Percentiles rank a stretch among this genome's conserved stretches.
phyloP scores from a whole-genome alignment of 768 basidiomycete species.

The Mycena kentingensis region DNA sequence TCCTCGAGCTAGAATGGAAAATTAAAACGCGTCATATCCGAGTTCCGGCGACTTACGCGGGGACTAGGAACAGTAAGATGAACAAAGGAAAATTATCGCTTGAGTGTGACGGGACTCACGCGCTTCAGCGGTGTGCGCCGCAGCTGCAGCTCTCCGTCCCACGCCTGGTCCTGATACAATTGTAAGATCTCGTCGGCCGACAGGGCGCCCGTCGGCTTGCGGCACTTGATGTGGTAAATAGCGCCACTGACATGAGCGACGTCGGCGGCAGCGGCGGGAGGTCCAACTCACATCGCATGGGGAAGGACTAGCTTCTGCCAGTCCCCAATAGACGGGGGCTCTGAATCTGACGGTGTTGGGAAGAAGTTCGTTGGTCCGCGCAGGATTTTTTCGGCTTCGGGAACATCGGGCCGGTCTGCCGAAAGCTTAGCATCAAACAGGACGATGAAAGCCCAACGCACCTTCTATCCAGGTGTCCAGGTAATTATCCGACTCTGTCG shows the following conservation, averaged over 20 bases:
- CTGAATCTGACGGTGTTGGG: no score
- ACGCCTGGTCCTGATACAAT: conserved; percentile 3
- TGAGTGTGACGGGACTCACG: background rate
- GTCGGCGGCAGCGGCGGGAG: background rate
- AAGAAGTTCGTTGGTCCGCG: background rate
- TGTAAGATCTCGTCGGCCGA: background rate
- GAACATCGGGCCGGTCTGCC: no score
- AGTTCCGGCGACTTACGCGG: background rate
- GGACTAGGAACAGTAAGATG: background rate
- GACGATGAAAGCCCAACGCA: no score
- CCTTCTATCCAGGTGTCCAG: no score
- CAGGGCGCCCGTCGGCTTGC: background rate
- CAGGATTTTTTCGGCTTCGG: background rate
- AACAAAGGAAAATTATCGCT: background rate
- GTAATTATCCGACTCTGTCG: no score
- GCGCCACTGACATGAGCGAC: background rate
- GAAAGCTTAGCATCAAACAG: no score
- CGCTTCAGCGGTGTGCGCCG: conserved; percentile 3
- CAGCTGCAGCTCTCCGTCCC: background rate
- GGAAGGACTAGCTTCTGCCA: background rate
- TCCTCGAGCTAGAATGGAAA: background rate
- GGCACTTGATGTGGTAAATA: conserved; percentile 2
- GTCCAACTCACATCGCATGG: background rate
- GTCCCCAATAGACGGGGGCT: no score
- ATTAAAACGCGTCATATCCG: background rate